Evolutionary conservation across 805 yeast genomes (phyloP), one percentile per base, ranked within the genome.

Genomic region (Lipomyces yamanashiensis): DNA sequence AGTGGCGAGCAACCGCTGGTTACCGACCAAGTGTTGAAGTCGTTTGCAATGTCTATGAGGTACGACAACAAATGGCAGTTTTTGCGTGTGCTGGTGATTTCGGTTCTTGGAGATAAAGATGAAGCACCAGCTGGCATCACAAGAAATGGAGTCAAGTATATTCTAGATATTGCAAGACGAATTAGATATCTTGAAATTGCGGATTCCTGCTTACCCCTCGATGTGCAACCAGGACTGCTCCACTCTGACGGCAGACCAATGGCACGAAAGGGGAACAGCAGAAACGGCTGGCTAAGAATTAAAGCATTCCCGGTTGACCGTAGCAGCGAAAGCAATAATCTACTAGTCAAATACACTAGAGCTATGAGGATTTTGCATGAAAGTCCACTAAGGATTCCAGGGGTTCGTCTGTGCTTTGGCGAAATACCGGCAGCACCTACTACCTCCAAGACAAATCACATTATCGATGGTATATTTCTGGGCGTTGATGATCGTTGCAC

Each of bases 171-270:
- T 15, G 49, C 62, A 12, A 34, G 45, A 13, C 39, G 62, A 39
- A 53, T 59, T 3, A 43, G 62, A 28, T 59, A 59, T 28, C n/a
- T 59, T 13, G 62, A 59, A 44, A 34, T 53, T 34, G 48, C 55
- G 8, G 23, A 49, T 10, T 15, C 23, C 6, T 53, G 33, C 15
- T 15, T 28, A 15, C 57, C 57, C 2, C 15, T 40, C 13, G 45
- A 8, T 2, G 28, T 53, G 33, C 6, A 12, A 23, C 48, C n/a
- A 28, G 48, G n/a, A 13, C 21, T n/a, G 13, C 21, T 17, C 8
- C 13, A 17, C 6, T 39, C n/a, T 21, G 39, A 53, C 15, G 44
- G 45, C 15, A 10, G 19, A 23, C 15, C 15, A 39, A 19, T 17
- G 15, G 45, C 9, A 9, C 17, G 10, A 37, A 15, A 52, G 8